Percentiles rank a stretch among this genome's conserved stretches.
Evolutionary conservation across 2,329 filamentous ascomycete genomes (phyloP).

Genomic region (Colletotrichum orbiculare): DNA sequence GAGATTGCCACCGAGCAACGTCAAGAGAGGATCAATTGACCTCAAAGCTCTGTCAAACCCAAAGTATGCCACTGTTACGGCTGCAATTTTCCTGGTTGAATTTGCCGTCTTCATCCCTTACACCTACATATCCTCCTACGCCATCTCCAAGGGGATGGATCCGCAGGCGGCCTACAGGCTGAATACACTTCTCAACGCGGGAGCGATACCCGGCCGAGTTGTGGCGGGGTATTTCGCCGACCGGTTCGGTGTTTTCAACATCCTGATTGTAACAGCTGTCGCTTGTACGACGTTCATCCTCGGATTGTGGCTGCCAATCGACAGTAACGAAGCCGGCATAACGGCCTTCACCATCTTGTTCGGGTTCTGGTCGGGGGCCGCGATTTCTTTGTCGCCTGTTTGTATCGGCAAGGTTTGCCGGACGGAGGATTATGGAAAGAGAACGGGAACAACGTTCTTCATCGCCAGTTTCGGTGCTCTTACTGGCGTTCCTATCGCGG

Average conservation of each 20-base stretch:
- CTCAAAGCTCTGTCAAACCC: slow-evolving; percentile 61
- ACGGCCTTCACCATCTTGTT: slow-evolving; percentile 73
- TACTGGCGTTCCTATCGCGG: slow-evolving; percentile 69
- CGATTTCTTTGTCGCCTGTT: slow-evolving; percentile 77
- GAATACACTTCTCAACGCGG: slow-evolving; percentile 76
- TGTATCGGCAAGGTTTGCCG: slow-evolving; percentile 78
- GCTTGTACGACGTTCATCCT: slow-evolving; percentile 58
- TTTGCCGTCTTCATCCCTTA: slow-evolving; percentile 74
- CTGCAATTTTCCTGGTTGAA: slow-evolving; percentile 68
- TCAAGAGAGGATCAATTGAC: slow-evolving; percentile 57
- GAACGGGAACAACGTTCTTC: slow-evolving; percentile 77
- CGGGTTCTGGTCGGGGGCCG: slow-evolving; percentile 76
- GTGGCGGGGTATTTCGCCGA: slow-evolving; percentile 76
- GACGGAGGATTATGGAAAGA: slow-evolving; percentile 75
- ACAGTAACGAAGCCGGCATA: slow-evolving; percentile 58
- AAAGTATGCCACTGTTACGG: slow-evolving; percentile 62
- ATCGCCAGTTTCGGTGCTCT: slow-evolving; percentile 71
- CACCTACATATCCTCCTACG: slow-evolving; percentile 75
- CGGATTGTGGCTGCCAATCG: slow-evolving; percentile 70
- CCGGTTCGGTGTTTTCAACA: slow-evolving; percentile 75
- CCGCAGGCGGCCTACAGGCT: slow-evolving; percentile 71
- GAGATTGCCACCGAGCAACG: slow-evolving; percentile 60
- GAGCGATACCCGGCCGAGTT: slow-evolving; percentile 74
- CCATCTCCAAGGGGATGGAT: slow-evolving; percentile 64
- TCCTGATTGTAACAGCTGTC: slow-evolving; percentile 69